Evolutionary conservation across 225 moss, liverwort and hornwort genomes (phyloP).

Genomic region (Climacium dendroides): DNA sequence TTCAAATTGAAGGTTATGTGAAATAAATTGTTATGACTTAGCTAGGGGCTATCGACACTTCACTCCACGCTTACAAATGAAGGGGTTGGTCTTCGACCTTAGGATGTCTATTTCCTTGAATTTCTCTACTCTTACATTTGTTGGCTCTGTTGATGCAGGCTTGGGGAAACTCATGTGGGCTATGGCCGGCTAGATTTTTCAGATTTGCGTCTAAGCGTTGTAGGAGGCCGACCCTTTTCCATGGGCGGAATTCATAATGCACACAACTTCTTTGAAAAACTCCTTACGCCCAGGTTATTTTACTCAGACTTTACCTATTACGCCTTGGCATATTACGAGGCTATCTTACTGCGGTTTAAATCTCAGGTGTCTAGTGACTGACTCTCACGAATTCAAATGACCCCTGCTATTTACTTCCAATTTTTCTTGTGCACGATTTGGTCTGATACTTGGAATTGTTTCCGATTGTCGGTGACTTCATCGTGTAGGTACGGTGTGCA

Average conservation of each 20-base stretch:
- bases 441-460: not conserved
- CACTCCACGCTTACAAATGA: not conserved
- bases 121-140: not conserved
- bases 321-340: not conserved
- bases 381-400: not conserved
- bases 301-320: not conserved
- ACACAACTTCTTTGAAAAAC: not conserved
- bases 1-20: not conserved
- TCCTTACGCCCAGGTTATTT: constrained; percentile 18
- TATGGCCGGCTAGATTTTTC: constrained; percentile 66
- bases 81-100: not conserved
- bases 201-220: constrained; percentile 48
- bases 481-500: constrained; percentile 51
- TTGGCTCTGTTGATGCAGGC: constrained; percentile 28
- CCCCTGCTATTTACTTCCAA: not conserved
- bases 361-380: not conserved
- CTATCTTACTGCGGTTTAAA: not conserved
- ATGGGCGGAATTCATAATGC: constrained; percentile 43
- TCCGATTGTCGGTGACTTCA: not conserved
- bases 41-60: not conserved
- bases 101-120: not conserved
- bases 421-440: not conserved
- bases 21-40: not conserved
- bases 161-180: constrained; percentile 74
- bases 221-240: constrained; percentile 89